Conservation (phyloP, 768 basidiomycete genomes). For the Exidia glandulosa region DNA sequence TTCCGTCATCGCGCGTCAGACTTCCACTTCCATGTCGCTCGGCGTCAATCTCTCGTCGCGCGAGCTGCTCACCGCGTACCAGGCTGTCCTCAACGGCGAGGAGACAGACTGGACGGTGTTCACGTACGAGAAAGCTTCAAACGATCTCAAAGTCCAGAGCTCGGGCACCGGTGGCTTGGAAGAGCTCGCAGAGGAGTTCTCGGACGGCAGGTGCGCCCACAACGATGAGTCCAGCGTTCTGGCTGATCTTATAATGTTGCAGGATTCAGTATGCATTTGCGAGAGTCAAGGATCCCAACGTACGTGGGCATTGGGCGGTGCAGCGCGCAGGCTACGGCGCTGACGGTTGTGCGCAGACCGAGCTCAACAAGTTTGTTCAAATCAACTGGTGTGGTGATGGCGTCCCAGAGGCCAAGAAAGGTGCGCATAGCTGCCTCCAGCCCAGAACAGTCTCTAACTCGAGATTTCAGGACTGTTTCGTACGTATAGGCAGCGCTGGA, state of each 20-base stretch:
- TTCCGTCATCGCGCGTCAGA: no score
- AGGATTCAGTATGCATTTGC: constrained; percentile 94
- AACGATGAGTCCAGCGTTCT: constrained; percentile 3
- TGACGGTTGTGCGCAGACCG: constrained; percentile 36
- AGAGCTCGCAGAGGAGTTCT: constrained; percentile 89
- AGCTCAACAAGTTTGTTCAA: constrained; percentile 84
- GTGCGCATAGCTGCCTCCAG: constrained; percentile 50
- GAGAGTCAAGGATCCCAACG: constrained; percentile 76
- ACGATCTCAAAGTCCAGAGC: constrained; percentile 79
- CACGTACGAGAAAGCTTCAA: constrained; percentile 71
- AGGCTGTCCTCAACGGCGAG: constrained; percentile 54
- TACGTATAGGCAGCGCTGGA: not conserved
- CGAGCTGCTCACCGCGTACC: constrained; percentile 64
- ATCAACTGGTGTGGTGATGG: constrained; percentile 98
- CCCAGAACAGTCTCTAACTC: not conserved
- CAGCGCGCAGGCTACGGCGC: not conserved
- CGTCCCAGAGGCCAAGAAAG: constrained; percentile 86
- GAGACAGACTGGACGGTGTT: constrained; percentile 70
- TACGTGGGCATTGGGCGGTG: constrained; percentile 25
- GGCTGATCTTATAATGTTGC: constrained; percentile 1
- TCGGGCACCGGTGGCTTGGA: constrained; percentile 83
- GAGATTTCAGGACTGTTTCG: not conserved
- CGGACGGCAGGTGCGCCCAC: constrained; percentile 66
- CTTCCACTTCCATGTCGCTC: constrained; percentile 72
- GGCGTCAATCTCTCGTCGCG: constrained; percentile 68